phyloP scores from a whole-genome alignment of 495 filamentous ascomycete genomes.

The Aspergillus hancockii region DNA sequence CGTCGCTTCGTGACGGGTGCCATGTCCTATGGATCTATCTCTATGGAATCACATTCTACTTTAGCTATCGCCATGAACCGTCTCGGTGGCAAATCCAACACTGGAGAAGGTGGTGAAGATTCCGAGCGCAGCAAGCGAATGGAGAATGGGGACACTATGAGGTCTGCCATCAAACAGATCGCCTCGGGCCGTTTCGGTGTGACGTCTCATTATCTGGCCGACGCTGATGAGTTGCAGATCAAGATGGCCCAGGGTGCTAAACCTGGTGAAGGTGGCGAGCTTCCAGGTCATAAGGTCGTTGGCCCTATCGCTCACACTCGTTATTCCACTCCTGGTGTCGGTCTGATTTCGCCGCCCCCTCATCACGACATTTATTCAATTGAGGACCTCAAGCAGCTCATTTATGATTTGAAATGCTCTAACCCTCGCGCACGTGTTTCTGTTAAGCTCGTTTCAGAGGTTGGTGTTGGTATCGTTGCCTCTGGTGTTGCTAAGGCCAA shows the following conservation, averaged over 20 bases:
- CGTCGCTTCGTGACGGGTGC: conserved; percentile 98
- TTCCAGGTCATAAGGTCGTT: conserved; percentile 97
- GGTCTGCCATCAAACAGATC: conserved; percentile 98
- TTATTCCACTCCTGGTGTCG: conserved; percentile 98
- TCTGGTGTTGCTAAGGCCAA: conserved; percentile 99
- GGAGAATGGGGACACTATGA: conserved; percentile 96
- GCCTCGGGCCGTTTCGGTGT: conserved; percentile 98
- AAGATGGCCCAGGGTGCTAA: conserved; percentile 99
- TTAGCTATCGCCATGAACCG: conserved; percentile 98
- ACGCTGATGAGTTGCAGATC: conserved; percentile 98
- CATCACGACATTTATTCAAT: conserved; percentile 99
- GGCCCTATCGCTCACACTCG: conserved; percentile 93
- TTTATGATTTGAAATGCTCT: conserved; percentile 98
- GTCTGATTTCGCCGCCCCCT: conserved; percentile 96
- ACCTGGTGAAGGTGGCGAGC: conserved; percentile 96
- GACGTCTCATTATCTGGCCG: conserved; percentile 96
- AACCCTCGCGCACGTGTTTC: conserved; percentile 95
- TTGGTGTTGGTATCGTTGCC: conserved; percentile 96
- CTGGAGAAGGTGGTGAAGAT: conserved; percentile 97
- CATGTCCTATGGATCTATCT: conserved; percentile 99
- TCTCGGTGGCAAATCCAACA: conserved; percentile 97
- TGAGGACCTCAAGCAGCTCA: conserved; percentile 97
- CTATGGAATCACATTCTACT: conserved; percentile 98
- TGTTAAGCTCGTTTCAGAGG: conserved; percentile 98
- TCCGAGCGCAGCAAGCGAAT: conserved; percentile 84